Evolutionary conservation across 2,329 filamentous ascomycete species (phyloP), one percentile per base, ranked within the genome.

Genomic region (Botrytis elliptica): DNA sequence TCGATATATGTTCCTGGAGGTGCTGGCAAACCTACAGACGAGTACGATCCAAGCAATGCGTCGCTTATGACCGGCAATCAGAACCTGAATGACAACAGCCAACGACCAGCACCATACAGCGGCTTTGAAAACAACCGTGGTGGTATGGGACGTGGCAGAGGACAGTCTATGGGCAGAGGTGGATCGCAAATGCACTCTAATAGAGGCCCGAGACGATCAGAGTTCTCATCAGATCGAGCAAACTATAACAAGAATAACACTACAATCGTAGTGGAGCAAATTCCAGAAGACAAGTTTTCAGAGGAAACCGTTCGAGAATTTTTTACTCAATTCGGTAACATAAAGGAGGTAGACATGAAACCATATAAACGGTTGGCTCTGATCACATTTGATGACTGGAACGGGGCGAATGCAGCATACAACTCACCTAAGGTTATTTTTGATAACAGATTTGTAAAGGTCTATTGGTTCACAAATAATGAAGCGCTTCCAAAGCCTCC

Each of bases 381-480:
- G 44, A 86, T 96, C 76, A 92, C 90, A 77, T 96, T 87, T 78
- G 87, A 89, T 69, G 86, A 85, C 60, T 92, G 91, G 86, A 86
- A 86, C 10, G 83, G 88, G 22, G 93, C 93, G 22, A 88, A 90
- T 74, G 87, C 88, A 25, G 93, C 93, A 3, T 94, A 93, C 80
- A 87, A 87, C 65, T 94, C 91, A 14, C 93, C 93, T 0, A 94
- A 94, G 79, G 91, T 90, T 65, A 91, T 96, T 63, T 96, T 95
- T 79, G 92, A 95, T 78, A 96, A 95, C 77, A 87, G 93, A 18
- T 96, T 96, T 78, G 93, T 96, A 67, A 95, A 94, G 78, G 91
- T 95, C 0, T 94, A 91, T 78, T 95, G 93, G 93, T 87, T 89
- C 79, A 91, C 89, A 77, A 86, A 88, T 9, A 85, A 87, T 40